Conservation (phyloP, 2,329 filamentous ascomycete species). For the Penicillium concentricum region DNA sequence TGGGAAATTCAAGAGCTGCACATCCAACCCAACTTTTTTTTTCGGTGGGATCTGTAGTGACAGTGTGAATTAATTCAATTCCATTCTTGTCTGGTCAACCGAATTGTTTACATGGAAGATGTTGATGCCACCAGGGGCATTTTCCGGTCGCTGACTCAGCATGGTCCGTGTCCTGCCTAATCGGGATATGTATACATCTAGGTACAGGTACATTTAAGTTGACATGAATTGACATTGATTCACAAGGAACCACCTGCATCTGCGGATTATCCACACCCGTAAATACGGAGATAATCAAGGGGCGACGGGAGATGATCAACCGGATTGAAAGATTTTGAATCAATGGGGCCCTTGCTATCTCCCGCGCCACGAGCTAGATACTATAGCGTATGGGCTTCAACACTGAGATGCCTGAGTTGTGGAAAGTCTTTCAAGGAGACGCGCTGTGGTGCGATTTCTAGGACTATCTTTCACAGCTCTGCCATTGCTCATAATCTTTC, state of each 20-base stretch:
- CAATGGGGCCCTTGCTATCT: too few relatives aligned
- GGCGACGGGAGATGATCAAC: too few relatives aligned
- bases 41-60: background rate
- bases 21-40: background rate
- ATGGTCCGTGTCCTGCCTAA: conserved; percentile 1
- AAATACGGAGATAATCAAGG: too few relatives aligned
- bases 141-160: background rate
- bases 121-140: background rate
- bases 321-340: too few relatives aligned
- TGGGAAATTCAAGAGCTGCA: background rate
- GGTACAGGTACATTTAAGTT: too few relatives aligned
- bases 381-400: background rate
- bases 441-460: background rate
- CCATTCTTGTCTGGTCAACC: background rate
- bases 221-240: too few relatives aligned
- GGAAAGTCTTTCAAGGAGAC: background rate
- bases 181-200: background rate
- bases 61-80: background rate
- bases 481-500: background rate
- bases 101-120: conserved; percentile 3
- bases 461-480: background rate
- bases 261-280: too few relatives aligned
- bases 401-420: background rate
- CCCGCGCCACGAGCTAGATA: too few relatives aligned
- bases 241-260: too few relatives aligned